Percentiles rank a stretch among this genome's conserved stretches.
Evolutionary conservation across 2,329 filamentous ascomycete genomes (phyloP).

Genomic region (Pseudocercospora fuligena): DNA sequence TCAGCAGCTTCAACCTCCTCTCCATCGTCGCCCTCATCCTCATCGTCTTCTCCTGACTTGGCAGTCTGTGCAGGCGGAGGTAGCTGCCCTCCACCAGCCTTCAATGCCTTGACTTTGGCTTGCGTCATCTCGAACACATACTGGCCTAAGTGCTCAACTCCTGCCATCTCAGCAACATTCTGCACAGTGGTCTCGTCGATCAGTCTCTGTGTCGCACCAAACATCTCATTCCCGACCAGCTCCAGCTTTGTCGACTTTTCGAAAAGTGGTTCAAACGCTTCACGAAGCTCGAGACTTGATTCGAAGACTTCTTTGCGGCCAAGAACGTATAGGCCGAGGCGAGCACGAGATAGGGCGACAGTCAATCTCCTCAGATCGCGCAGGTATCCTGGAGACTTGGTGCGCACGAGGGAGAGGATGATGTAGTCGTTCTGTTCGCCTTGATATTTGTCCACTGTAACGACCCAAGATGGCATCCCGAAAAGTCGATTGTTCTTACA

Average conservation of each 20-base stretch:
- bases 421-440: slow-evolving; percentile 99
- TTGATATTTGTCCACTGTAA: slow-evolving; percentile 98
- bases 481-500: slow-evolving; percentile 85
- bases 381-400: slow-evolving; percentile 86
- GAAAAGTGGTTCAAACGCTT: slow-evolving; percentile 81
- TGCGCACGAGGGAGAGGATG: slow-evolving; percentile 90
- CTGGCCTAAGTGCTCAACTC: slow-evolving; percentile 90
- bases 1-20: slow-evolving; percentile 35
- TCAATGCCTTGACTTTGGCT: slow-evolving; percentile 66
- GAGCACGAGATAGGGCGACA: slow-evolving; percentile 88
- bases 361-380: slow-evolving; percentile 92
- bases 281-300: slow-evolving; percentile 81
- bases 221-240: slow-evolving; percentile 85
- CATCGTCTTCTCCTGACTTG: slow-evolving; percentile 22
- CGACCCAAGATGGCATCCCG: slow-evolving; percentile 84
- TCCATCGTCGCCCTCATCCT: slow-evolving; percentile 41
- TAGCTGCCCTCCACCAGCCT: slow-evolving; percentile 43
- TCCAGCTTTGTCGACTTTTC: slow-evolving; percentile 70
- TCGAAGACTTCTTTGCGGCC: slow-evolving; percentile 89
- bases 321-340: slow-evolving; percentile 88
- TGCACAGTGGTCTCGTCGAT: slow-evolving; percentile 52
- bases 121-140: slow-evolving; percentile 97
- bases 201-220: slow-evolving; percentile 63
- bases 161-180: slow-evolving; percentile 71
- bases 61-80: slow-evolving; percentile 28